phyloP scores from a whole-genome alignment of 2,329 filamentous ascomycete genomes.

The Xylariaceae sp. region DNA sequence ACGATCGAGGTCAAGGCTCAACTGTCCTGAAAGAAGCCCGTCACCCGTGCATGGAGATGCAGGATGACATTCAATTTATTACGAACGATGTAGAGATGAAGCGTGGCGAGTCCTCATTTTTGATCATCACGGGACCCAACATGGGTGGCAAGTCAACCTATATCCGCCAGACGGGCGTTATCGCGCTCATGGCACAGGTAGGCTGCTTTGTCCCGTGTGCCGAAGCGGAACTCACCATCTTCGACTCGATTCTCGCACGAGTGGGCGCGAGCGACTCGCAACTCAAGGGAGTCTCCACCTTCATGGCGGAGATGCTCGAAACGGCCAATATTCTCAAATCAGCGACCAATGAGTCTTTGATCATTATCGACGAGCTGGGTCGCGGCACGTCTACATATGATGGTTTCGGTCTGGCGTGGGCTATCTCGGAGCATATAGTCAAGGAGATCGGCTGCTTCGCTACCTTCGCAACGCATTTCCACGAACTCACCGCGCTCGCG shows the following conservation, averaged over 20 bases:
- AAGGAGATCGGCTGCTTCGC: conserved; percentile 91
- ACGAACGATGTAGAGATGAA: conserved; percentile 88
- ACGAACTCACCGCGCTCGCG: conserved; percentile 87
- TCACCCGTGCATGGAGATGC: conserved; percentile 97
- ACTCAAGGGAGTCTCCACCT: conserved; percentile 95
- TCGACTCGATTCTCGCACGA: conserved; percentile 92
- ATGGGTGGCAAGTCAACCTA: conserved; percentile 99
- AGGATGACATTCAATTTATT: conserved; percentile 97
- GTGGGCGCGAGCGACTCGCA: conserved; percentile 96
- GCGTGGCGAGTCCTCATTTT: conserved; percentile 76
- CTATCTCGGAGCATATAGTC: conserved; percentile 95
- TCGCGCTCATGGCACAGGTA: conserved; percentile 94
- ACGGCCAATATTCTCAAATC: conserved; percentile 98
- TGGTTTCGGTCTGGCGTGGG: conserved; percentile 98
- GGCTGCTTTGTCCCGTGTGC: conserved; percentile 93
- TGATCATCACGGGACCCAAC: conserved; percentile 96
- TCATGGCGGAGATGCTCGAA: conserved; percentile 99
- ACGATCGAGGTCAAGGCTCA: conserved; percentile 79
- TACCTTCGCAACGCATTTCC: conserved; percentile 97
- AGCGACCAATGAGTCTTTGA: conserved; percentile 88
- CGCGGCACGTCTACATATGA: conserved; percentile 97
- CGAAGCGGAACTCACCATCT: conserved; percentile 88
- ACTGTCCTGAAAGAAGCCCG: conserved; percentile 89
- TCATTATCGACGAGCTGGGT: conserved; percentile 97
- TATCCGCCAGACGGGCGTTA: conserved; percentile 94